These are phyloP conservation scores for Bifiguratus adelaidae DNA, from an alignment of 192 early-diverging fungal genomes.

Conservation along the genomic window DNA sequence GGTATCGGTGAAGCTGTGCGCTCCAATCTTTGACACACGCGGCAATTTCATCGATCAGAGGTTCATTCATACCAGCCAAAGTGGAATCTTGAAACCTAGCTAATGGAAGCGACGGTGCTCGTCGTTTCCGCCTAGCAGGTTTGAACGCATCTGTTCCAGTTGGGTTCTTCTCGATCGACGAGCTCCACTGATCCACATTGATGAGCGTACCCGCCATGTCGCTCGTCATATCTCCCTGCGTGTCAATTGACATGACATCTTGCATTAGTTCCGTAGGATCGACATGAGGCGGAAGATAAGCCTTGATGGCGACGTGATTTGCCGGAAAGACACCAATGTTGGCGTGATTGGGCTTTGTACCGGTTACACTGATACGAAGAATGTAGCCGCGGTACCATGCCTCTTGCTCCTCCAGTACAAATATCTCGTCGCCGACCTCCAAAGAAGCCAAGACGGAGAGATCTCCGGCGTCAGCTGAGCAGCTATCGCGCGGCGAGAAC, in stretches of 20 bases:
- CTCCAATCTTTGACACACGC: conserved; percentile 55
- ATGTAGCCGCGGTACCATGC: conserved; percentile 57
- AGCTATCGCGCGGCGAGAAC: background rate
- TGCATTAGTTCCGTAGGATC: conserved; percentile 1
- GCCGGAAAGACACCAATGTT: conserved; percentile 39
- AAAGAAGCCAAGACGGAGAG: conserved; percentile 9
- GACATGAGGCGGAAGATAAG: conserved; percentile 19
- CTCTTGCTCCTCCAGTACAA: conserved; percentile 40
- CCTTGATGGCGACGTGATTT: conserved; percentile 40
- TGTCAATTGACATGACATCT: background rate
- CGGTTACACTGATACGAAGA: conserved; percentile 25
- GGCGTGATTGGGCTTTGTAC: conserved; percentile 19
- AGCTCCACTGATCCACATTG: no score
- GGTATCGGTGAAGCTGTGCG: conserved; percentile 30
- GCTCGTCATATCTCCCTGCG: background rate
- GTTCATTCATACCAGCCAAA: conserved; percentile 36
- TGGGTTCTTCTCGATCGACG: no score
- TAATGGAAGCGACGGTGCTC: conserved; percentile 26
- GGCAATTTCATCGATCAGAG: conserved; percentile 56
- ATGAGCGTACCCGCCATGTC: background rate
- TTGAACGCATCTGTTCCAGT: background rate
- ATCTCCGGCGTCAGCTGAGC: conserved; percentile 1
- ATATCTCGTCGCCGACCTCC: conserved; percentile 46
- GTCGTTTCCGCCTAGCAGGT: background rate
- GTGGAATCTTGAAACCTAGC: conserved; percentile 37